Evolutionary conservation across 2,329 filamentous ascomycete species (phyloP).

Genomic region (Stachybotrys chartarum): DNA sequence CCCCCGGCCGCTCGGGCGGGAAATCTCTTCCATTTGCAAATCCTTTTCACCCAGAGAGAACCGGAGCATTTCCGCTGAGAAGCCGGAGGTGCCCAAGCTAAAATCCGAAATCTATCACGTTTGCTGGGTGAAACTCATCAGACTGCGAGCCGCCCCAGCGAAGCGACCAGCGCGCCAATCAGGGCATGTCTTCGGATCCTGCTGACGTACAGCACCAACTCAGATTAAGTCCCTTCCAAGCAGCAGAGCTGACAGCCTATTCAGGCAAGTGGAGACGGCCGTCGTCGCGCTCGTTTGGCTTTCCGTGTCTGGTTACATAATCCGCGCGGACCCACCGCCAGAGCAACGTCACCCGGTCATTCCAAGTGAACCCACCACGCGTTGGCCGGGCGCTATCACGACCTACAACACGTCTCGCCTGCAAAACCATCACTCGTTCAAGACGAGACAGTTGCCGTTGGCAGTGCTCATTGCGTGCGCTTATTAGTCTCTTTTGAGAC

Average conservation of each 20-base stretch:
- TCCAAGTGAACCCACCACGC: neutral
- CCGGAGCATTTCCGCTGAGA: neutral
- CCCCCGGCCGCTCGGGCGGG: neutral
- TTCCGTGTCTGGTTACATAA: neutral
- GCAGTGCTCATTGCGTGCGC: no score
- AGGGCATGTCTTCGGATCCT: neutral
- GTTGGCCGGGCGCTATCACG: neutral
- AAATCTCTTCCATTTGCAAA: neutral
- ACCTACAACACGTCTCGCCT: neutral
- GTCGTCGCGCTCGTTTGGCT: neutral
- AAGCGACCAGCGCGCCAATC: neutral
- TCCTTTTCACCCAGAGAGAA: neutral
- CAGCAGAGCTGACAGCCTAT: no score
- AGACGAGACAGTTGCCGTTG: neutral
- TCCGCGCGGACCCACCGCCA: no score
- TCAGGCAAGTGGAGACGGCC: neutral
- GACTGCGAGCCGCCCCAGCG: neutral
- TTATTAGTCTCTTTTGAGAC: no score
- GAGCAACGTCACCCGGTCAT: no score
- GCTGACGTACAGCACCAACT: no score
- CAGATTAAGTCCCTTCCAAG: no score
- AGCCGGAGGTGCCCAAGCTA: constrained; percentile 4
- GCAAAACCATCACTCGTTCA: neutral
- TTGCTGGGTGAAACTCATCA: neutral
- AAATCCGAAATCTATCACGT: constrained; percentile 3